Evolutionary conservation across 164 flowering plant species (phyloP).

Genomic region (Tinospora cordifolia): DNA sequence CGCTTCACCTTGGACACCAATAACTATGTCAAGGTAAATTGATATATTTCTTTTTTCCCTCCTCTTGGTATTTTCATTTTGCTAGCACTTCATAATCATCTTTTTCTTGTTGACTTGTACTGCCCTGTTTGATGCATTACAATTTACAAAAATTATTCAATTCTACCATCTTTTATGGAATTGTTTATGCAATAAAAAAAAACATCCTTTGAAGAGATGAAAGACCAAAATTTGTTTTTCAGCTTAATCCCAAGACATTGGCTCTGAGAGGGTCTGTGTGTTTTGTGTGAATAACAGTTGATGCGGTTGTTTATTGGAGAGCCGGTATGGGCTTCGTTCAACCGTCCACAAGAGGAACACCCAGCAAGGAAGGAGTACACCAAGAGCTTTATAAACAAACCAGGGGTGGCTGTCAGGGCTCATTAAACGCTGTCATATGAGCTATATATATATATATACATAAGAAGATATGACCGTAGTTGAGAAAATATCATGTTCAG

Average conservation of each 20-base stretch:
- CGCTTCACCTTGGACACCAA: slow-evolving; percentile 78
- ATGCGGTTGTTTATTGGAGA: slow-evolving; percentile 90
- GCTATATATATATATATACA: too few relatives aligned
- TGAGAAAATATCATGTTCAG: too few relatives aligned
- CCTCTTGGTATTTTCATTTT: neutral
- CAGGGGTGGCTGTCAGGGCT: slow-evolving; percentile 5
- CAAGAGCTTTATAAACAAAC: neutral
- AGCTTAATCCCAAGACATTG: neutral
- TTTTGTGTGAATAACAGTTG: slow-evolving; percentile 37
- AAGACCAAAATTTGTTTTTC: too few relatives aligned
- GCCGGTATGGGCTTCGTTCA: slow-evolving; percentile 80
- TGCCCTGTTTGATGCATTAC: neutral
- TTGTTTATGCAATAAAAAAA: neutral
- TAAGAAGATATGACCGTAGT: too few relatives aligned
- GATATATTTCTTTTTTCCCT: too few relatives aligned
- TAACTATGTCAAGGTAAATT: slow-evolving; percentile 70
- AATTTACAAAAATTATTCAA: too few relatives aligned
- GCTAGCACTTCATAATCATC: neutral
- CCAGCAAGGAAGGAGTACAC: slow-evolving; percentile 62
- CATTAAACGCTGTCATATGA: neutral
- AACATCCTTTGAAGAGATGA: neutral
- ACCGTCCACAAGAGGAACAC: slow-evolving; percentile 85
- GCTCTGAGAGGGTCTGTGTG: neutral
- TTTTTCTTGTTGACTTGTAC: neutral
- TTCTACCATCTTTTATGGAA: too few relatives aligned